phyloP scores from a whole-genome alignment of 2,329 filamentous ascomycete genomes.

The Cladosporium sp. region DNA sequence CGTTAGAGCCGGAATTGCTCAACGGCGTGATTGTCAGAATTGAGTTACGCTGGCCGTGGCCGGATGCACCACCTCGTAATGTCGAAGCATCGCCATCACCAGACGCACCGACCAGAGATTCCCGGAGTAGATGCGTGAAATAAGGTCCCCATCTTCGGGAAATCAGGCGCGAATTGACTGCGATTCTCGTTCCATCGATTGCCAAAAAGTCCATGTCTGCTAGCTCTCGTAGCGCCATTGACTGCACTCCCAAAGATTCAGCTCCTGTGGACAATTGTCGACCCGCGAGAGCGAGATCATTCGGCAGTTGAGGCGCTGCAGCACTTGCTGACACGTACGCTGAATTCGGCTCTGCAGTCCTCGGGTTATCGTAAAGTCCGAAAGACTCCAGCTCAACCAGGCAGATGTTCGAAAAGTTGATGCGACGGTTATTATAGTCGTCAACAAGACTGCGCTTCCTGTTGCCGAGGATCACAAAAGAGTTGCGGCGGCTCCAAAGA shows the following conservation, averaged over 20 bases:
- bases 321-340: conserved; percentile 82
- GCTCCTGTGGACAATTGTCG: conserved; percentile 74
- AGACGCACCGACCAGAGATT: conserved; percentile 66
- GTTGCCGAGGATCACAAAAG: conserved; percentile 93
- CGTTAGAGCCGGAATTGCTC: conserved; percentile 43
- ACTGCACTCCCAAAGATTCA: conserved; percentile 80
- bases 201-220: conserved; percentile 97
- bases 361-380: conserved; percentile 93
- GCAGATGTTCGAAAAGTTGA: conserved; percentile 96
- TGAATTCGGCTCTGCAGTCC: conserved; percentile 74
- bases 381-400: conserved; percentile 97
- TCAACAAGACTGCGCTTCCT: conserved; percentile 91
- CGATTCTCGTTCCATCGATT: conserved; percentile 85
- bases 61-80: conserved; percentile 59
- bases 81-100: conserved; percentile 73
- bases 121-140: conserved; percentile 86
- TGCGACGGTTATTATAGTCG: conserved; percentile 95
- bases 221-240: conserved; percentile 77
- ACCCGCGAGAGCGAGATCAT: conserved; percentile 66
- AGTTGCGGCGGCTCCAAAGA: conserved; percentile 88
- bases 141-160: conserved; percentile 91
- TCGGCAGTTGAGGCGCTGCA: conserved; percentile 41
- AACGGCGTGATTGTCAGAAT: conserved; percentile 77
- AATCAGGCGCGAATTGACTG: conserved; percentile 87
- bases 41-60: conserved; percentile 68